Base-by-base conservation (phyloP, 208 protist genomes). In the Leishmania tropica region DNA sequence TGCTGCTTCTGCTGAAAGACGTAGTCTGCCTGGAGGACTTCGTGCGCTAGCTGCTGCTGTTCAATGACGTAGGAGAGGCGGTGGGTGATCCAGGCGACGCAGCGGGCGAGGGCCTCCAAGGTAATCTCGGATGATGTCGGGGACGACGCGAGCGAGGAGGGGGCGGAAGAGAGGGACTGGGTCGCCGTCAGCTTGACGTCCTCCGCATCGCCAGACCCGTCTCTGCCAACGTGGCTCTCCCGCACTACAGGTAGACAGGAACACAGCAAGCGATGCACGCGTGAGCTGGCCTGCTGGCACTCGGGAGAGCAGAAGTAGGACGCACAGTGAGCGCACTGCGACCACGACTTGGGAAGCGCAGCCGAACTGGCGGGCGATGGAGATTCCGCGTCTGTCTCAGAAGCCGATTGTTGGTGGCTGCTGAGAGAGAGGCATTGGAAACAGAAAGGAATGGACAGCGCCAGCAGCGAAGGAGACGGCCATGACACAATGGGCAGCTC, bases 401-500 rank as follows among this genome's bases (percentile, higher is more conserved):
- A 1, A 21, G 72, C 35, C 19, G 53, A 21, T 2, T 42, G 79
- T 15, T 70, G 80, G 35, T 83, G 79, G 6, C 67, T 54, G 56
- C 86, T 54, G 19, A 85, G 80, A n/a, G 88, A 83, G n/a, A 96
- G 89, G 75, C 93, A 96, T 72, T 93, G 85, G 53, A 88, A 91
- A 78, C 93, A 96, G 74, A 93, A 96, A 24, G 85, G 87, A 47
- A 88, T 53, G 35, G 53, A 54, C 64, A 91, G 79, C n/a, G 65
- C 31, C 35, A 94, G 51, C 31, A 90, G 84, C 17, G 81, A 71
- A 24, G 83, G 72, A 2, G 89, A 83, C 5, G 92, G 92, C 94
- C 94, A 97, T 42, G 89, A 94, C 6, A 94, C 87, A 28, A 97
- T 87, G 5, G 94, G 94, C 40, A 88, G 31, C 79, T 97, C 94